These are phyloP conservation scores for Phaeosphaeriaceae sp. DNA, from an alignment of 2,329 filamentous ascomycete species.

Conservation along the genomic window DNA sequence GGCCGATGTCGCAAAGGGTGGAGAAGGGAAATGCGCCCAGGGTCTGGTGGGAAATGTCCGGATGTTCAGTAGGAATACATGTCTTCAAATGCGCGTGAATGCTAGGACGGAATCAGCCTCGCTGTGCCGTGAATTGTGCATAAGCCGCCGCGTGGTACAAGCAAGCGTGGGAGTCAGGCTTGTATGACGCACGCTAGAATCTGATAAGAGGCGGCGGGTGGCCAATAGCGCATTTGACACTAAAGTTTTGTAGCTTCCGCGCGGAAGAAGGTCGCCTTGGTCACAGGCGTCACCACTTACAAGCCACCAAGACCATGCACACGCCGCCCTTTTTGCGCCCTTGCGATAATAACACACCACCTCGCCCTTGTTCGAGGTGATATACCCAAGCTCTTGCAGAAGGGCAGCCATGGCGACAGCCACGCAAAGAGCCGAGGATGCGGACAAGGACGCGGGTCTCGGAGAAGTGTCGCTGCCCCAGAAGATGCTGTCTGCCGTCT, in stretches of 20 bases:
- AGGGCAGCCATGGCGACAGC: constrained; percentile 36
- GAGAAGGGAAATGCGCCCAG: constrained; percentile 16
- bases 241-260: constrained; percentile 24
- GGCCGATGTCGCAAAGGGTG: constrained; percentile 39
- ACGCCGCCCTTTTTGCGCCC: constrained; percentile 30
- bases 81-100: constrained; percentile 16
- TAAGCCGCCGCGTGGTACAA: neutral
- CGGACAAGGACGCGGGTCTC: constrained; percentile 51
- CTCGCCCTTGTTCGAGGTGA: constrained; percentile 43
- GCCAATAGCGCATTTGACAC: constrained; percentile 12
- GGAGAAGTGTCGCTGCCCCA: constrained; percentile 80
- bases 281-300: constrained; percentile 31
- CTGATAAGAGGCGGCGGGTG: constrained; percentile 30
- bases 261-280: neutral
- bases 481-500: constrained; percentile 94
- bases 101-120: neutral
- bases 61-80: constrained; percentile 31
- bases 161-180: neutral
- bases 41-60: constrained; percentile 6
- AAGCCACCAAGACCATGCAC: constrained; percentile 36
- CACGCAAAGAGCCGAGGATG: constrained; percentile 50
- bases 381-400: constrained; percentile 14
- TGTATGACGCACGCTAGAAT: constrained; percentile 16
- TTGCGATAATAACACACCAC: constrained; percentile 31
- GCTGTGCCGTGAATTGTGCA: constrained; percentile 13